Evolutionary conservation across 495 filamentous ascomycete species (phyloP).

Genomic region (Usnea hakonensis): DNA sequence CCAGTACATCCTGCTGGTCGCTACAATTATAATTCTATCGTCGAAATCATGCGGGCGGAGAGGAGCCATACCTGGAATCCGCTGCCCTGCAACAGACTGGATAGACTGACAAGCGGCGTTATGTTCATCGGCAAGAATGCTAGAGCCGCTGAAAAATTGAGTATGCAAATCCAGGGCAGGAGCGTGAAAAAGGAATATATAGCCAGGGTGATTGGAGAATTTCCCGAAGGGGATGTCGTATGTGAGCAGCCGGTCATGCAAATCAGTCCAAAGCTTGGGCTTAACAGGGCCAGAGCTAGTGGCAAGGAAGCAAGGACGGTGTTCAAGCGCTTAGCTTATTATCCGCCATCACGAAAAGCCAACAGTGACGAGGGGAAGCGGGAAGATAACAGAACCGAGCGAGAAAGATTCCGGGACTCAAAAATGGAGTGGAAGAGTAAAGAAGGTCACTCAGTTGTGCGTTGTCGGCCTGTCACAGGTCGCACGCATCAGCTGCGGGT

Average conservation of each 20-base stretch:
- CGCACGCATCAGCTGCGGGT: slow-evolving; percentile 93
- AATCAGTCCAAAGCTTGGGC: slow-evolving; percentile 88
- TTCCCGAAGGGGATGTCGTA: slow-evolving; percentile 67
- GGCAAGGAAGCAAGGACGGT: slow-evolving; percentile 85
- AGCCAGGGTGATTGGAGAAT: slow-evolving; percentile 81
- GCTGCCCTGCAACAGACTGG: slow-evolving; percentile 85
- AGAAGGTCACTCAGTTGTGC: slow-evolving; percentile 85
- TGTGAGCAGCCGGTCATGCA: slow-evolving; percentile 91
- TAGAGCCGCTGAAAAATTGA: slow-evolving; percentile 69
- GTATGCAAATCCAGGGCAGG: slow-evolving; percentile 59
- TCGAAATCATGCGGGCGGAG: slow-evolving; percentile 86
- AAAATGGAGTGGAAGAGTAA: slow-evolving; percentile 25
- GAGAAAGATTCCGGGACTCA: slow-evolving; percentile 17
- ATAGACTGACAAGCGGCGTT: slow-evolving; percentile 85
- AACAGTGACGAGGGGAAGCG: slow-evolving; percentile 27
- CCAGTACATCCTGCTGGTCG: slow-evolving; percentile 92
- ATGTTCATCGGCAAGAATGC: slow-evolving; percentile 93
- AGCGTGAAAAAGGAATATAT: slow-evolving; percentile 91
- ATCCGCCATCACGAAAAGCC: slow-evolving; percentile 48
- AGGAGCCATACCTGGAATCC: slow-evolving; percentile 62
- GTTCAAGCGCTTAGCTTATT: slow-evolving; percentile 84
- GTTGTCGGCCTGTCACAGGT: slow-evolving; percentile 87
- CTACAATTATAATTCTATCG: slow-evolving; percentile 87
- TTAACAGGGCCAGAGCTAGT: slow-evolving; percentile 87
- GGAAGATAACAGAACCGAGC: slow-evolving; percentile 18